phyloP scores from a whole-genome alignment of 495 filamentous ascomycete species.

The Jackrogersella multiformis region DNA sequence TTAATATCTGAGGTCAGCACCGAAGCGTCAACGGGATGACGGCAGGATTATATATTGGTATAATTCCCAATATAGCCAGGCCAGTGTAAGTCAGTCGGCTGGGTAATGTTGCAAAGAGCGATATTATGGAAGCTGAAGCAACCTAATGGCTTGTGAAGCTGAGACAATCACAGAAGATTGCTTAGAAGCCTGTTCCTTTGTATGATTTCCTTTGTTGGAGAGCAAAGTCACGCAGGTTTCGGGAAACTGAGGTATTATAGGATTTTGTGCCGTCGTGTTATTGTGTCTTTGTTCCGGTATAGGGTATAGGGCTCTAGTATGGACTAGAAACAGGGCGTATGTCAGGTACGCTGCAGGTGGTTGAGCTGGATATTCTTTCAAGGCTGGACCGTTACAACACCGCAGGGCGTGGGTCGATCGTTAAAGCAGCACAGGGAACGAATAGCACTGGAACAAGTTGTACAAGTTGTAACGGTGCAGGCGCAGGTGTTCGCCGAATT shows the following conservation, averaged over 20 bases:
- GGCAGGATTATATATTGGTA: constrained; percentile 46
- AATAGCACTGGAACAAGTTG: constrained; percentile 48
- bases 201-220: constrained; percentile 29
- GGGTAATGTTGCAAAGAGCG: constrained; percentile 22
- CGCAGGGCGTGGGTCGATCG: constrained; percentile 39
- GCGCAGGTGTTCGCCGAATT: constrained; percentile 43
- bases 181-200: constrained; percentile 41
- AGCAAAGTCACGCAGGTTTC: constrained; percentile 47
- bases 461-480: constrained; percentile 45
- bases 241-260: constrained; percentile 46
- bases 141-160: constrained; percentile 39
- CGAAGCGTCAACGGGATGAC: constrained; percentile 47
- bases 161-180: constrained; percentile 48
- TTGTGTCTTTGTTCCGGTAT: constrained; percentile 35
- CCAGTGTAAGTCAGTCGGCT: constrained; percentile 30
- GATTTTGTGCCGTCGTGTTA: constrained; percentile 42
- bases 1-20: constrained; percentile 51
- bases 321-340: constrained; percentile 32
- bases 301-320: constrained; percentile 42
- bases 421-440: constrained; percentile 40
- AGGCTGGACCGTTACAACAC: constrained; percentile 36
- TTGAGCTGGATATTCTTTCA: constrained; percentile 34
- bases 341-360: constrained; percentile 43
- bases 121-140: constrained; percentile 44
- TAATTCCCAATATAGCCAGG: constrained; percentile 35